Percentiles rank a stretch among this genome's conserved stretches.
Conservation (phyloP, 768 basidiomycete species). For the Amanita subjunquillea region DNA sequence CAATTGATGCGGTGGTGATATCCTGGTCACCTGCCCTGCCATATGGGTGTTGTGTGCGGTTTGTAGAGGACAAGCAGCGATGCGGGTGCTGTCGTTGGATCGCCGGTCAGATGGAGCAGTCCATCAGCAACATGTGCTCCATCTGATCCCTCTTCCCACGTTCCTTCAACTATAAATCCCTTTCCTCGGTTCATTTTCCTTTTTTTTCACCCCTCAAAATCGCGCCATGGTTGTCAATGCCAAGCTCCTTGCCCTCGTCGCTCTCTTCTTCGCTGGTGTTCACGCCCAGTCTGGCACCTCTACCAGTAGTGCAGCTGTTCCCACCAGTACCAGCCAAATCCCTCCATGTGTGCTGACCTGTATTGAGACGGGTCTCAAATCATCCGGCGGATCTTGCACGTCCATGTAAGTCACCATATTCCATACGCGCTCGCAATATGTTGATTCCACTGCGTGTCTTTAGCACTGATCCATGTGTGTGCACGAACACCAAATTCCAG, state of each 20-base stretch:
- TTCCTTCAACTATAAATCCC: background rate
- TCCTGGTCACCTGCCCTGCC: too few species aligned
- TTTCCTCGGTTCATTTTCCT: background rate
- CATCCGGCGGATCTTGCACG: background rate
- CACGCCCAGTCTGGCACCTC: background rate
- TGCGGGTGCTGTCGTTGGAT: too few species aligned
- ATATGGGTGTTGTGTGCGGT: too few species aligned
- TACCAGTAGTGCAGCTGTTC: background rate
- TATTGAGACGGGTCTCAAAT: background rate
- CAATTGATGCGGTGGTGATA: too few species aligned
- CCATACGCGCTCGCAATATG: background rate
- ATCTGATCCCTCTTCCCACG: background rate
- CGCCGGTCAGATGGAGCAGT: background rate
- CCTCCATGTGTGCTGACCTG: background rate
- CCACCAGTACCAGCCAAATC: background rate
- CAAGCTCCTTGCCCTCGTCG: background rate
- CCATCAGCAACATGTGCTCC: too few species aligned
- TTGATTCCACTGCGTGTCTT: background rate
- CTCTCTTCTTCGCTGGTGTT: background rate
- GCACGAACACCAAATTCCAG: background rate
- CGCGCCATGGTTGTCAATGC: background rate
- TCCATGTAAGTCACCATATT: background rate
- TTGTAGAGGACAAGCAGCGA: too few species aligned
- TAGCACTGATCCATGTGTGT: constrained; percentile 1
- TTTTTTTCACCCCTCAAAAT: background rate